Conservation (phyloP, 2,329 filamentous ascomycete species). For the Juglanconis juglandina region DNA sequence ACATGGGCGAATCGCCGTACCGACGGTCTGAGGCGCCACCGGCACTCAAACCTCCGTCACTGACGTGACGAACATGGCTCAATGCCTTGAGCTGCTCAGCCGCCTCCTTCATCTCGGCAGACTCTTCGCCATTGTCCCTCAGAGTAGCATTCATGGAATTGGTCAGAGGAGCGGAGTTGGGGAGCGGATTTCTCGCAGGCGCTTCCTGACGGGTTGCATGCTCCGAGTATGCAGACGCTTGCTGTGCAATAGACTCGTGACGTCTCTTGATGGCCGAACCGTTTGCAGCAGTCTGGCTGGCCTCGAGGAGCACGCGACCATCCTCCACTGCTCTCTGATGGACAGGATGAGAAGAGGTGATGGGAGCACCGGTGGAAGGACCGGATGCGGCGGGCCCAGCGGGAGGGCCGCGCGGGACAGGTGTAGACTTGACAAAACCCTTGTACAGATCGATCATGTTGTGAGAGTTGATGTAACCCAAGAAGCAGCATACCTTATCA, state of each 20-base stretch:
- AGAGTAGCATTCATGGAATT: conserved; percentile 9
- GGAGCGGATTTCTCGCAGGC: conserved; percentile 17
- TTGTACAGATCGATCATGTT: conserved; percentile 66
- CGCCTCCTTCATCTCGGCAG: conserved; percentile 67
- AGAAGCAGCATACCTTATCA: conserved; percentile 63
- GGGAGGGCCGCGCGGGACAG: conserved; percentile 24
- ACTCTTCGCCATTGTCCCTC: conserved; percentile 55
- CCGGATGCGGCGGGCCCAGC: background rate
- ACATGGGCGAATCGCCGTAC: conserved; percentile 33
- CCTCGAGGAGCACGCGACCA: conserved; percentile 53
- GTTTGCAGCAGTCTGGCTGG: conserved; percentile 43
- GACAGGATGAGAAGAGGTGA: background rate
- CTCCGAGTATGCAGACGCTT: conserved; percentile 20
- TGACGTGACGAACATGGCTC: conserved; percentile 58
- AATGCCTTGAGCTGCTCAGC: conserved; percentile 64
- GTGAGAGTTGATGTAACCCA: conserved; percentile 64
- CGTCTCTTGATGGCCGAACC: conserved; percentile 27
- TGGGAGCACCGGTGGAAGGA: background rate
- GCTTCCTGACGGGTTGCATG: conserved; percentile 21
- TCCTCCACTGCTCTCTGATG: conserved; percentile 41
- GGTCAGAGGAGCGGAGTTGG: conserved; percentile 9
- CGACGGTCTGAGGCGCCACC: conserved; percentile 19
- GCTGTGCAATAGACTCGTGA: conserved; percentile 19
- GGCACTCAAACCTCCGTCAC: conserved; percentile 37
- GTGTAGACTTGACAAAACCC: conserved; percentile 48